Evolutionary conservation across 352 stramenopile species (phyloP), one percentile per base, ranked within the genome.

Genomic region (Phytophthora fragariaefolia): DNA sequence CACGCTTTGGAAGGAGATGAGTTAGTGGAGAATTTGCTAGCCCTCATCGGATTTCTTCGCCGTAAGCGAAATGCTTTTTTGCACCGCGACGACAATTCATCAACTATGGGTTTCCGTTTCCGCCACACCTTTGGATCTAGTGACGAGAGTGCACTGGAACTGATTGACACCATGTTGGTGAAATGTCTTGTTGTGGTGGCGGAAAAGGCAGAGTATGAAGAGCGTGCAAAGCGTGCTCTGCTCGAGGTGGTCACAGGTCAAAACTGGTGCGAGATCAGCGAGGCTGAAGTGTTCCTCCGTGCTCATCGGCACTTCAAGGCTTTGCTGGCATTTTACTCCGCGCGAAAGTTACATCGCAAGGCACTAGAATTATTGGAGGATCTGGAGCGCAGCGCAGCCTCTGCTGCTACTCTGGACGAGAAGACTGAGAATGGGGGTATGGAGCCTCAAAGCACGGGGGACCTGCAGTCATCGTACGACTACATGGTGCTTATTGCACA

Each of bases 341-440:
- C 76, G 28, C 76, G 86, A 7, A 87, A 85, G 40, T 63, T 93
- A 32, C 85, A 96, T 58, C 84, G 84, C 15, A 96, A 94, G 47
- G 84, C 81, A 12, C 77, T 96, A 8, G 85, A 96, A 56, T 56
- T 96, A 3, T 60, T 96, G 10, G 87, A 96, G 68, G 87, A 94
- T 45, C 69, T 94, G 22, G 78, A 96, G 49, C 76, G 80, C 7
- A 90, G 71, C 27, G 71, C 82, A 1, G 73, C 72, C 5, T 74
- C 76, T n/a, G 50, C 54, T 17, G 54, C 60, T 24, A 46, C 55
- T 38, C 38, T 64, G 8, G 63, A 56, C 10, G 48, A 68, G 17
- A 45, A 26, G 32, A 49, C 34, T 1, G 30, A 72, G 24, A 28
- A 34, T 43, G 36, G 10, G 8, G n/a, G 15, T 23, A 56, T 30